A percentile compares a stretch with the other conserved stretches of the same genome.
phyloP scores from a whole-genome alignment of 1,139 yeast species.

The Suhomyces guaymorum region DNA sequence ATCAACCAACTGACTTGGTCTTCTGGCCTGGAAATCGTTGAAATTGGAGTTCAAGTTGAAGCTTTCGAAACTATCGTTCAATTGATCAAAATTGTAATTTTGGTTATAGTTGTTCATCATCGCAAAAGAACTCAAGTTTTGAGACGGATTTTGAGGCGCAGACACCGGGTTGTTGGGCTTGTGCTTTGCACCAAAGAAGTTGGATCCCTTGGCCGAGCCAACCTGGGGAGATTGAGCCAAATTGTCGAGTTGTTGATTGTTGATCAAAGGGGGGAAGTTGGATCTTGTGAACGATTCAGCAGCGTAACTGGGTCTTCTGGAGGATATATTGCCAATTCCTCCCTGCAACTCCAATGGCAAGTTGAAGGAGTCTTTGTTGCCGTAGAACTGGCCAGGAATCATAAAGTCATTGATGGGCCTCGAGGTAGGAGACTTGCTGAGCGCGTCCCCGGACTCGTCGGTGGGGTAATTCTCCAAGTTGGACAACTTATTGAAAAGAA shows the following conservation, averaged over 20 bases:
- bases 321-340: constrained; percentile 59
- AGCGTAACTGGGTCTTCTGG: constrained; percentile 65
- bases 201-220: constrained; percentile 10
- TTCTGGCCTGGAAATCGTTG: constrained; percentile 45
- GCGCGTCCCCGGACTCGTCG: constrained; percentile 4
- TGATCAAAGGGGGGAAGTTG: constrained; percentile 16
- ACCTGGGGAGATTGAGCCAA: constrained; percentile 11
- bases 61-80: constrained; percentile 38
- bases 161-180: constrained; percentile 5
- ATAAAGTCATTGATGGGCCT: constrained; percentile 15
- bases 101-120: constrained; percentile 19
- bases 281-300: constrained; percentile 58
- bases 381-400: constrained; percentile 8
- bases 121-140: constrained; percentile 19
- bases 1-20: constrained; percentile 49
- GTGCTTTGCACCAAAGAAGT: constrained; percentile 13
- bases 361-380: constrained; percentile 35
- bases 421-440: constrained; percentile 16
- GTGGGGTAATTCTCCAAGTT: constrained; percentile 20
- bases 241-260: constrained; percentile 12
- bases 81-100: constrained; percentile 27
- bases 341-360: constrained; percentile 64
- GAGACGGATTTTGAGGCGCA: constrained; percentile 11
- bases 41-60: constrained; percentile 38
- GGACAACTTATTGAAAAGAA: constrained; percentile 32